Evolutionary conservation across 2,329 filamentous ascomycete genomes (phyloP), one percentile per base, ranked within the genome.

Genomic region (Diaporthe longicolla): DNA sequence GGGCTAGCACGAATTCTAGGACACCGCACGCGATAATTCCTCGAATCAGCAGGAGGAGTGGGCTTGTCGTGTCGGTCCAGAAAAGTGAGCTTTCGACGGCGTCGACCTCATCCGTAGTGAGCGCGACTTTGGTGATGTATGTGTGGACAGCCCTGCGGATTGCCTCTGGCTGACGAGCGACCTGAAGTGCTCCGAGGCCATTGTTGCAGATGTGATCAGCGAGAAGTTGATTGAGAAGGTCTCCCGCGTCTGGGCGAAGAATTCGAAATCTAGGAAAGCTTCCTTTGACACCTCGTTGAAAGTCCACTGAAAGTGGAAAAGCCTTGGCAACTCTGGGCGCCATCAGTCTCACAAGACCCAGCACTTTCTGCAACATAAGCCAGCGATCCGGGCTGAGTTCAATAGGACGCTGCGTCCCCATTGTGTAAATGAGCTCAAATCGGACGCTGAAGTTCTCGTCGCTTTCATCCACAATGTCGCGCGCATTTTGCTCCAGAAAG

Each of bases 21-120:
- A 93, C 82, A 0, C 89, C 87, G 0, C 84, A 80, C 0, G 89
- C 88, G 11, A 94, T 79, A 0, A 94, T 83, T 0, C 92, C 87
- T 32, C 89, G 83, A 0, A 92, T 77, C 1, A 91, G 80, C 0
- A 90, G 80, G 0, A 91, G 78, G 0, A 82, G 78, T 1, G 78
- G 77, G 37, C 80, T 81, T 0, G 80, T 80, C 0, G 80, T 54
- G 0, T 82, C 74, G 0, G 78, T 82, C 81, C 83, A 89, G 43
- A 88, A 83, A 0, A 74, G 78, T 4, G 72, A 74, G 0, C 78
- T 71, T 72, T 89, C 85, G 0, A 87, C 83, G 0, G 73, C 45
- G 0, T 73, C 50, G 1, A 87, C 79, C 0, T 86, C 82, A 0
- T 76, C 66, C 0, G 26, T 0, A 0, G 77, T 79, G 0, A 87